Base-by-base conservation (phyloP, 768 basidiomycete species). In the Hericium rajendrae region DNA sequence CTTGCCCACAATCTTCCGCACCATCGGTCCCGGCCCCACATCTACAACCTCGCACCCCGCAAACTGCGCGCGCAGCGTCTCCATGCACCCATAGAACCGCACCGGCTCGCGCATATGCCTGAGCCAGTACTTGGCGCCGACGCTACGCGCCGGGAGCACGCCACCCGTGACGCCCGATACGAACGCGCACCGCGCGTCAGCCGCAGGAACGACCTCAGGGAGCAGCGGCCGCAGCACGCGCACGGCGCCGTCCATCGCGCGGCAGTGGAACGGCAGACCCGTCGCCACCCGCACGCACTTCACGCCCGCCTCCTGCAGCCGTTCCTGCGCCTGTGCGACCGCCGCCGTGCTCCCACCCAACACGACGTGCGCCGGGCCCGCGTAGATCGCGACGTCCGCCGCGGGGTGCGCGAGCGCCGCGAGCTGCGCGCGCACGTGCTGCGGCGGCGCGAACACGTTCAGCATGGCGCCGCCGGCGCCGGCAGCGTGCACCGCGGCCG, bases 291-390 rank as follows among this genome's bases (percentile, higher is more conserved):
- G 49, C 49, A 50, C 28, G 49, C 24, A 24, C 49, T 32, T 24
- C 18, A 22, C 8, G 0, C 49, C 49, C 24, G 22, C 49, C 24
- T 2, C 28, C 28, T 50, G 18, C 18, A 50, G 24, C 11, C 18
- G 18, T 10, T n/a, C 49, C 28, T 24, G 24, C 18, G 56, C 49
- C 24, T 10, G 20, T 2, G 26, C 22, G 13, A 52, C 38, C 11
- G n/a, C n/a, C 18, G 50, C 49, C 8, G 1, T 15, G 28, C 38
- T 16, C 11, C 55, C 55, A 2, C 20, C 26, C 11, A 56, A 48
- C 11, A 56, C 48, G 22, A 56, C 38, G 46, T 56, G 55, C 26
- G 22, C 12, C 16, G 55, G 55, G 4, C 55, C 55, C 18, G 55
- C 55, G 18, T 28, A 13, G 41, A 56, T 56, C 20, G 46, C 55